Conservation (phyloP, 768 basidiomycete species). For the Sistotremastrum suecicum region DNA sequence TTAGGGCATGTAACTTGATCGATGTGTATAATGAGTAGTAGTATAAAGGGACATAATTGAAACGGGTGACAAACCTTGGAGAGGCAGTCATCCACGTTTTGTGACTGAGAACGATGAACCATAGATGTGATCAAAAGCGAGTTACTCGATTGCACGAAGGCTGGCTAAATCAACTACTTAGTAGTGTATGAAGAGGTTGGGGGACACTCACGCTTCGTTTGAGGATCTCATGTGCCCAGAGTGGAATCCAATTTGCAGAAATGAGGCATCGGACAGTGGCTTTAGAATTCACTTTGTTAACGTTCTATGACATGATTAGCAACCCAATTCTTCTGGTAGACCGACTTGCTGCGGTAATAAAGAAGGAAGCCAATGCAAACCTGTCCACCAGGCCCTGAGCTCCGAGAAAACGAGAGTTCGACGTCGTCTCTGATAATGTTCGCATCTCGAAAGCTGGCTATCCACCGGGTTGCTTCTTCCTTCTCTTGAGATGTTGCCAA, state of each 20-base stretch:
- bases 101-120: constrained; percentile 58
- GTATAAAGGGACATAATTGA: neutral
- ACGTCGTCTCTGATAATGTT: constrained; percentile 39
- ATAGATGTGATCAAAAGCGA: constrained; percentile 59
- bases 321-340: constrained; percentile 1
- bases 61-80: constrained; percentile 32
- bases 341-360: neutral
- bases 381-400: constrained; percentile 80
- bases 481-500: constrained; percentile 27
- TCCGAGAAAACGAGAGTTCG: constrained; percentile 56
- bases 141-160: constrained; percentile 53
- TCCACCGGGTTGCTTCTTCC: constrained; percentile 39
- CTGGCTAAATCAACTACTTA: constrained; percentile 25
- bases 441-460: constrained; percentile 29
- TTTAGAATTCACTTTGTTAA: constrained; percentile 84
- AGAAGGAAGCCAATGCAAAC: constrained; percentile 20
- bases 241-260: constrained; percentile 51
- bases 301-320: constrained; percentile 37
- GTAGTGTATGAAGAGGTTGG: neutral
- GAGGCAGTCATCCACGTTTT: constrained; percentile 62
- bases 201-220: constrained; percentile 30
- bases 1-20: constrained; percentile 36
- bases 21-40: neutral
- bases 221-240: constrained; percentile 41
- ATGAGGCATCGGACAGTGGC: constrained; percentile 48